phyloP scores from a whole-genome alignment of 2,329 filamentous ascomycete genomes.

The Botrytis medusae region DNA sequence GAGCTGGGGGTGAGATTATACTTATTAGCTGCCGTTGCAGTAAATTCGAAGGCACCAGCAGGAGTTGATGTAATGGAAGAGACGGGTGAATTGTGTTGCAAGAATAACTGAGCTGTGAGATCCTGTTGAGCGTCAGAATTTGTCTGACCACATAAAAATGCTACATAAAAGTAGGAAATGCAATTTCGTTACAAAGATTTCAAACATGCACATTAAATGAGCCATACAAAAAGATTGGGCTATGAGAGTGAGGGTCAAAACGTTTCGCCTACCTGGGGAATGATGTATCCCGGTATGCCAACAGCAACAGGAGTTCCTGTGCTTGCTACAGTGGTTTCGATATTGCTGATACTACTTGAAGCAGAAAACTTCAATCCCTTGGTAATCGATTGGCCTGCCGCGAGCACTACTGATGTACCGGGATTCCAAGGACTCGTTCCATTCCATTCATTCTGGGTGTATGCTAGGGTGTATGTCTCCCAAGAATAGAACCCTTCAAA shows the following conservation, averaged over 20 bases:
- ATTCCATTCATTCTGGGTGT: slow-evolving; percentile 57
- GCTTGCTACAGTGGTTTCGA: slow-evolving; percentile 48
- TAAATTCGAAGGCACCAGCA: slow-evolving; percentile 42
- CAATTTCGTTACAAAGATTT: accelerated
- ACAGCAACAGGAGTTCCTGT: slow-evolving; percentile 51
- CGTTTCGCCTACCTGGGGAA: slow-evolving; percentile 41
- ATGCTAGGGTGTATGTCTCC: slow-evolving; percentile 55
- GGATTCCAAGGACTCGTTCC: slow-evolving; percentile 53
- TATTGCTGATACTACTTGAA: slow-evolving; percentile 47
- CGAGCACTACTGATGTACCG: slow-evolving; percentile 48
- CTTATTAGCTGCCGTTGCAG: slow-evolving; percentile 33
- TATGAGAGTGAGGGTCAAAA: neutral
- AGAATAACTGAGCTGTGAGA: slow-evolving; percentile 47
- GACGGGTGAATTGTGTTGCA: slow-evolving; percentile 46
- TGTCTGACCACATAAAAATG: too few relatives aligned
- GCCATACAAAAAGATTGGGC: neutral
- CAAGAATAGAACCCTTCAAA: slow-evolving; percentile 63
- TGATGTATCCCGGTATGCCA: slow-evolving; percentile 55
- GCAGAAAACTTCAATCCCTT: slow-evolving; percentile 54
- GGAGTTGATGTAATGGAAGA: slow-evolving; percentile 45
- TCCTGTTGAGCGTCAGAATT: slow-evolving; percentile 35
- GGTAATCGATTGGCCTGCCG: slow-evolving; percentile 47
- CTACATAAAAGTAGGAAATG: too few relatives aligned
- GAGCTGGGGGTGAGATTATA: slow-evolving; percentile 48
- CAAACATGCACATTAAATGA: neutral